Conservation (phyloP, 768 basidiomycete genomes). For the Imleria badia region DNA sequence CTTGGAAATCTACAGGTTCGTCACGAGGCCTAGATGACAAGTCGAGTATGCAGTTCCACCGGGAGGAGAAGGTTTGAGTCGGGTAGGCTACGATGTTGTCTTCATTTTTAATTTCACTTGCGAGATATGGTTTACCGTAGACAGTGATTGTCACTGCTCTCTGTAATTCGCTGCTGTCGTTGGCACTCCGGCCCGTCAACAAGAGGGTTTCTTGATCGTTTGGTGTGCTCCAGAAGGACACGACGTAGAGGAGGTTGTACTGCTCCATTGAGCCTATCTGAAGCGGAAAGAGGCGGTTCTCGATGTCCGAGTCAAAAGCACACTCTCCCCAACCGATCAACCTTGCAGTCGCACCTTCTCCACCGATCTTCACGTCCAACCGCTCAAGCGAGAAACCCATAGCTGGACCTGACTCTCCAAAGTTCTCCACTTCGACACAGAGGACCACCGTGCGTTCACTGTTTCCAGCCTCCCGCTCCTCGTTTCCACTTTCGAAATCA, state of each 20-base stretch:
- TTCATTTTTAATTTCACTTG: conserved; percentile 21
- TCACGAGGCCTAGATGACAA: conserved; percentile 43
- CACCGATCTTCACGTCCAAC: conserved; percentile 74
- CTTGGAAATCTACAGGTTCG: conserved; percentile 19
- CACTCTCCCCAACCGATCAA: conserved; percentile 51
- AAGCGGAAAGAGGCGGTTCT: conserved; percentile 64
- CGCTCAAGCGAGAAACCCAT: conserved; percentile 75
- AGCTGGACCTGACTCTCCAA: conserved; percentile 56
- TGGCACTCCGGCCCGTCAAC: conserved; percentile 32
- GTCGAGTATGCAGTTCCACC: conserved; percentile 91
- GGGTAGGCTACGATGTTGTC: conserved; percentile 46
- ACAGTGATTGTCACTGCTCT: conserved; percentile 80
- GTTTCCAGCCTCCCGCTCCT: conserved; percentile 60
- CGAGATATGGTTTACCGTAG: conserved; percentile 65
- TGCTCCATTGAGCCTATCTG: conserved; percentile 72
- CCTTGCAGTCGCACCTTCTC: conserved; percentile 53
- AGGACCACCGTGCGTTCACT: conserved; percentile 85
- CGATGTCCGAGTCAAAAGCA: conserved; percentile 32
- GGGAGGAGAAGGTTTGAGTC: conserved; percentile 73
- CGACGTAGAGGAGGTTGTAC: conserved; percentile 85
- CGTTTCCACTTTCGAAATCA: conserved; percentile 47
- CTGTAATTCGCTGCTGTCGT: conserved; percentile 50
- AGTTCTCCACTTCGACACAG: conserved; percentile 90
- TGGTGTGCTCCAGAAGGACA: conserved; percentile 73
- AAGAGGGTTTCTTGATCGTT: conserved; percentile 48